Conservation (phyloP, 2,329 filamentous ascomycete genomes). For the Colletotrichum simmondsii region DNA sequence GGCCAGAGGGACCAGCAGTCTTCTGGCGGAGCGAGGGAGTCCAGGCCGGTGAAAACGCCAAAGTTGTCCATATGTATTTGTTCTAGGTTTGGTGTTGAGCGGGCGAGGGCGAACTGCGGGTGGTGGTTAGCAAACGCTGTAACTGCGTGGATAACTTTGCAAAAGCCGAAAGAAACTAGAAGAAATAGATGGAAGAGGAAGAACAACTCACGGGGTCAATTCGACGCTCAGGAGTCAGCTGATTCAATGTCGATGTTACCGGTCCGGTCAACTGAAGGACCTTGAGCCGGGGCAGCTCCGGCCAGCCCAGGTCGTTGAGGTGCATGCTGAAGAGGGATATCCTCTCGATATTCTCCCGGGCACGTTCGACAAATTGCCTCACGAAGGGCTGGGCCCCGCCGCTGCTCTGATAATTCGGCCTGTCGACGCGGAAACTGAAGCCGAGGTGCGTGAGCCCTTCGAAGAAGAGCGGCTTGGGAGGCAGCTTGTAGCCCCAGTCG, state of each 20-base stretch:
- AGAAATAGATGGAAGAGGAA: no score
- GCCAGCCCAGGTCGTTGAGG: conserved; percentile 29
- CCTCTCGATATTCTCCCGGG: conserved; percentile 14
- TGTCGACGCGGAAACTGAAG: conserved; percentile 12
- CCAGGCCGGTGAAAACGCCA: conserved; percentile 27
- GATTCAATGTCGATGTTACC: conserved; percentile 6
- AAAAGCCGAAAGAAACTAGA: no score
- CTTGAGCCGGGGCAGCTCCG: conserved; percentile 28
- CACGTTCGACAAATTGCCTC: conserved; percentile 22
- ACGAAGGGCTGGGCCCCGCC: conserved; percentile 26
- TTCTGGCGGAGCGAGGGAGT: conserved; percentile 19
- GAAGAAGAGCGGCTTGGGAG: conserved; percentile 28
- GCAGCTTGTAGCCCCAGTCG: conserved; percentile 32
- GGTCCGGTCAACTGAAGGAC: conserved; percentile 26
- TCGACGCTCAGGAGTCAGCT: conserved; percentile 22
- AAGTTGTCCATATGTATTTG: conserved; percentile 31
- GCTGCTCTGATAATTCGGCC: conserved; percentile 5
- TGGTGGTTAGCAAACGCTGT: not conserved
- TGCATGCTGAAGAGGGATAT: conserved; percentile 20
- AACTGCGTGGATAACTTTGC: not conserved
- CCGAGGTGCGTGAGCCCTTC: conserved; percentile 16
- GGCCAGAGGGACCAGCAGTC: conserved; percentile 41
- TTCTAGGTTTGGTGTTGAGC: conserved; percentile 29
- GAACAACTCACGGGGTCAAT: conserved; percentile 18
- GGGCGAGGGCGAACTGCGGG: conserved; percentile 25